These are phyloP conservation scores for Dissophora ornata DNA, from an alignment of 192 early-diverging fungal species.

Conservation along the genomic window DNA sequence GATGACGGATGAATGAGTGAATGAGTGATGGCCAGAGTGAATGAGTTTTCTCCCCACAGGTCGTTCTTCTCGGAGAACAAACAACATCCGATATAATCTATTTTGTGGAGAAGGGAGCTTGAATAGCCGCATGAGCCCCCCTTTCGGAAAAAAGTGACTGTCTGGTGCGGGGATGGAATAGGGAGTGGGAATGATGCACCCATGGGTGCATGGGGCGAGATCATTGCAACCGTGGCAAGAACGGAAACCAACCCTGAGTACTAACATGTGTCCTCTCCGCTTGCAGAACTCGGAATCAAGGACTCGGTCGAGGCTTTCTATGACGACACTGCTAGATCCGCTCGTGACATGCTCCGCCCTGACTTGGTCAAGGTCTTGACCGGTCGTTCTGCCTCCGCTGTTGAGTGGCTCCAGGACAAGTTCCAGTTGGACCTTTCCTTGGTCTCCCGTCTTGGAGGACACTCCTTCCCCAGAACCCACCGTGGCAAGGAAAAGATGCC, in stretches of 20 bases:
- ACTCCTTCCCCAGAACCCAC: slow-evolving; percentile 94
- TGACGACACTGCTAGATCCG: slow-evolving; percentile 88
- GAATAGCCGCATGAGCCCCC: too few species aligned
- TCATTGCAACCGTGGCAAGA: too few species aligned
- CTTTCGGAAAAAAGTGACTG: too few species aligned
- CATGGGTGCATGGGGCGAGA: too few species aligned
- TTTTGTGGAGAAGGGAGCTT: too few species aligned
- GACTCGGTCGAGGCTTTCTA: slow-evolving; percentile 90
- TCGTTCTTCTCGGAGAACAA: neutral
- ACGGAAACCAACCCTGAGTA: too few species aligned
- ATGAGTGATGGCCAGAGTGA: neutral
- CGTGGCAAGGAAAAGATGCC: slow-evolving; percentile 86
- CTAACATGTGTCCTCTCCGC: too few species aligned
- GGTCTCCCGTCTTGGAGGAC: slow-evolving; percentile 91
- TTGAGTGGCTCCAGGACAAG: slow-evolving; percentile 93
- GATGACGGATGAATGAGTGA: neutral
- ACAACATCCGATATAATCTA: too few species aligned
- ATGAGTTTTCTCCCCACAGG: slow-evolving; percentile 17
- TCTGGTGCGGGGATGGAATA: too few species aligned
- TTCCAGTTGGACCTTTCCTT: slow-evolving; percentile 91
- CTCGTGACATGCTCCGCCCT: slow-evolving; percentile 82
- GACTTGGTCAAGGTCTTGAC: slow-evolving; percentile 88
- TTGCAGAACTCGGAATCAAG: slow-evolving; percentile 64
- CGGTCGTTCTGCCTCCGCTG: slow-evolving; percentile 85
- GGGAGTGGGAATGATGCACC: too few species aligned